Conservation (phyloP, 768 basidiomycete species). For the Russula earlei region DNA sequence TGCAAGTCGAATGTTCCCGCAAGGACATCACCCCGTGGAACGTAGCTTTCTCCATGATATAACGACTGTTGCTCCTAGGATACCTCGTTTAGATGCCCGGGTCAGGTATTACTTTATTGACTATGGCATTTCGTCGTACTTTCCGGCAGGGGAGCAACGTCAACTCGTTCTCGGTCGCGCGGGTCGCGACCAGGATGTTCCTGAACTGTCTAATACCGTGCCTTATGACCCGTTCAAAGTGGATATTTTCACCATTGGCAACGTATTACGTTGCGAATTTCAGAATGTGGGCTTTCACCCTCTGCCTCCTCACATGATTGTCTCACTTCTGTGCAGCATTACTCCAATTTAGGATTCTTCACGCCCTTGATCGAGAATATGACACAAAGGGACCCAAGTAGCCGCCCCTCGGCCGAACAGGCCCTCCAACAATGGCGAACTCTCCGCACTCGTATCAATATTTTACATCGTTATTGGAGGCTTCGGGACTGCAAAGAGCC, state of each 20-base stretch:
- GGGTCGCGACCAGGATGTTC: conserved; percentile 14
- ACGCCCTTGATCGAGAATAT: not conserved
- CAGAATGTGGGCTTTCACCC: not conserved
- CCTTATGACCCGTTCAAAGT: conserved; percentile 20
- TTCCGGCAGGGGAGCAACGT: not conserved
- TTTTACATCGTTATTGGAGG: not conserved
- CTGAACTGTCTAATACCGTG: conserved; percentile 6
- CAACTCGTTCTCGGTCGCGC: not conserved
- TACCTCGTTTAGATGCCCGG: not conserved
- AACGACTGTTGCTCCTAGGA: not conserved
- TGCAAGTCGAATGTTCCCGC: conserved; percentile 4
- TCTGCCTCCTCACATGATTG: not conserved
- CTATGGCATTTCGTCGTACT: conserved; percentile 10
- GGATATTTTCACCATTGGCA: conserved; percentile 15
- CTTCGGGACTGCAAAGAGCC: not conserved
- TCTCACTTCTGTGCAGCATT: not conserved
- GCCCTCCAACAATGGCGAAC: not conserved
- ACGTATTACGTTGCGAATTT: not conserved
- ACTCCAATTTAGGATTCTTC: not conserved
- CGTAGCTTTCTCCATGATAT: not conserved
- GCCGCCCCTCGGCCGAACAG: not conserved
- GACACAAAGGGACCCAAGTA: not conserved
- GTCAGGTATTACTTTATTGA: conserved; percentile 16
- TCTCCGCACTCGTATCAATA: not conserved
- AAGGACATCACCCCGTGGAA: conserved; percentile 10